Base-by-base conservation (phyloP, 2,329 filamentous ascomycete species). In the Sclerotinia minor region DNA sequence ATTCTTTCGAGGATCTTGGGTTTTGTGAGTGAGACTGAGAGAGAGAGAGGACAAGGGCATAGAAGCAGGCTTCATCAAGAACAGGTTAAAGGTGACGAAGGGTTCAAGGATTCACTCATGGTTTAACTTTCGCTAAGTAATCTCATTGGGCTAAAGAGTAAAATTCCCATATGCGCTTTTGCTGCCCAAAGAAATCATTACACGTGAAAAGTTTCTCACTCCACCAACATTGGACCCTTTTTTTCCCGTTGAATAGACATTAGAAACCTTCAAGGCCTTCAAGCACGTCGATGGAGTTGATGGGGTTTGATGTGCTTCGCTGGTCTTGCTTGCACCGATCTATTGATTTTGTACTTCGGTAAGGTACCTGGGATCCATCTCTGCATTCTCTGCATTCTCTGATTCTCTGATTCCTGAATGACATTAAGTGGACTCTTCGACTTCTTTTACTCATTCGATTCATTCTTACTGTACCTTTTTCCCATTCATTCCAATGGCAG, bases 61-160 rank as follows among this genome's bases (percentile, higher is more conserved):
- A 45, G 26, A 32, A 54, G 52, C 52, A 54, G 19, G 52, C 52
- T 54, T 60, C 7, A 32, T 35, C 26, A 61, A 47, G 29, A 61
- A 49, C 44, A 61, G 44, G 58, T 61, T 61, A 61, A 61, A 61
- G 38, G 45, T 49, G 44, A 49, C 21, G 29, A 49, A 45, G 38
- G 55, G 29, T 60, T 60, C 57, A 32, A 60, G 57, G 44, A 49
- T 60, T 60, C 44, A 32, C 38, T 47, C 41, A 24, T 32, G 17
- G 5, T 59, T 32, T n/a, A 2, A 15, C 26, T 32, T n/a, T 45
- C 44, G 21, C 21, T 9, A 35, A 26, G 26, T 17, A 15, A 45
- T 32, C 47, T 60, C 24, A 60, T 60, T 60, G 57, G 57, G 57
- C 44, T n/a, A 29, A 5, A 2, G 32, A 41, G 38, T 41, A 35